Evolutionary conservation across 2,329 filamentous ascomycete genomes (phyloP).

Genomic region (Cladobotryum mycophilum): DNA sequence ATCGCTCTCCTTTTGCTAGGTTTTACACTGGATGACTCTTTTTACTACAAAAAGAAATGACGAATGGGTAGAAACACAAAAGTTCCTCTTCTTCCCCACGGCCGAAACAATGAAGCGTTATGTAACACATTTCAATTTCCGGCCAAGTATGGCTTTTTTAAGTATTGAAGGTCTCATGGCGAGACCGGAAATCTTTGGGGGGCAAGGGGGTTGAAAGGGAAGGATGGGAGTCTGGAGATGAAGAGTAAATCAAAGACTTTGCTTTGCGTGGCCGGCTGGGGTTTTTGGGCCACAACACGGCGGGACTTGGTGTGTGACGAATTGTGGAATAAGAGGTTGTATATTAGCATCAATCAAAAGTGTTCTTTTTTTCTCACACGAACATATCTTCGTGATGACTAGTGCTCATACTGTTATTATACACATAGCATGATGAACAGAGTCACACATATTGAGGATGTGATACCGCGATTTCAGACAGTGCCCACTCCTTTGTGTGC

Average conservation of each 20-base stretch:
- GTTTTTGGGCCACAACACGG: not conserved
- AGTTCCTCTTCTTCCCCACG: no score
- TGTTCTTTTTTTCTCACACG: not conserved
- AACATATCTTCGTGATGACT: no score
- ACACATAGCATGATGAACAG: no score
- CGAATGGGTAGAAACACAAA: no score
- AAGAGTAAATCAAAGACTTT: not conserved
- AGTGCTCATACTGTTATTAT: no score
- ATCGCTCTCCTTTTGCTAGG: not conserved
- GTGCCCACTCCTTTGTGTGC: no score
- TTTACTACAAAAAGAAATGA: not conserved
- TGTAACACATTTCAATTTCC: conserved; percentile 1
- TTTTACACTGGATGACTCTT: not conserved
- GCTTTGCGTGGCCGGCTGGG: not conserved
- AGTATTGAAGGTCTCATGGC: conserved; percentile 1
- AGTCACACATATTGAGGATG: no score
- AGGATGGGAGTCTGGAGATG: not conserved
- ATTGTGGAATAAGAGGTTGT: conserved; percentile 3
- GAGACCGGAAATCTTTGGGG: not conserved
- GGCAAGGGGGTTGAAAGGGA: not conserved
- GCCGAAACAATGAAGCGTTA: not conserved
- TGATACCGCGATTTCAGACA: no score
- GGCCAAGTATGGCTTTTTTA: conserved; percentile 2
- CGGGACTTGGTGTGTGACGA: not conserved
- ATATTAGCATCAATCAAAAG: conserved; percentile 11